Base-by-base conservation (phyloP, 495 filamentous ascomycete species). In the Daldinia concentrica region DNA sequence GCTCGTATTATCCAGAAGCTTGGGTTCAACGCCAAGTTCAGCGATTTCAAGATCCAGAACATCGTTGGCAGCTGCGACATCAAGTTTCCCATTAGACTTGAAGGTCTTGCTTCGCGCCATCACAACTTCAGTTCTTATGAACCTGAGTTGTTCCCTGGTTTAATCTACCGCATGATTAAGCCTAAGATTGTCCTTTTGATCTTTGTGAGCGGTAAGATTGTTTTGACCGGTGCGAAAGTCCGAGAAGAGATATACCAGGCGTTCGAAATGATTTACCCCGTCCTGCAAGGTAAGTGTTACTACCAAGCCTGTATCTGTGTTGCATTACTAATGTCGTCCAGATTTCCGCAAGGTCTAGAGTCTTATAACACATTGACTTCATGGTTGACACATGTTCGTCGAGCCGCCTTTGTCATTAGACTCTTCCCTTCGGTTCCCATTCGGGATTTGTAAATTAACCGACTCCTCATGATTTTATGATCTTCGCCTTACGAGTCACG, bases 151-250 rank as follows among this genome's bases (percentile, higher is more conserved):
- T 99, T 99, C 89, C 96, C 95, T 69, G 95, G 95, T 87, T 88
- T 99, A 60, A 99, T 99, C 85, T 99, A 99, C 80, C 93, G 95
- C 80, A 99, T 99, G 95, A 98, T 98, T 88, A 97, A 98, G 87
- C 95, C 95, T 26, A 98, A 98, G 90, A 98, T 99, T 69, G 95
- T 99, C 24, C 91, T 99, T 17, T 82, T 99, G 82, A 98, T 99
- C 79, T 99, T 99, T 86, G 95, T 99, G 79, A 95, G 91, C 76
- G 95, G 95, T 73, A 98, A 98, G 88, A 99, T 98, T 67, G 96
- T 98, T 76, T 84, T 99, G 80, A 99, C 96, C 64, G 95, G 95
- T 71, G 95, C 95, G 58, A 98, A 99, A 80, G 95, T 99, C 63
- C 91, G 95, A 68, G 95, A 99, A 83, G 95, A 99, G 84, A 98